These are phyloP conservation scores for Emmonsiellopsis sp. DNA, from an alignment of 2,329 filamentous ascomycete species.

Conservation along the genomic window DNA sequence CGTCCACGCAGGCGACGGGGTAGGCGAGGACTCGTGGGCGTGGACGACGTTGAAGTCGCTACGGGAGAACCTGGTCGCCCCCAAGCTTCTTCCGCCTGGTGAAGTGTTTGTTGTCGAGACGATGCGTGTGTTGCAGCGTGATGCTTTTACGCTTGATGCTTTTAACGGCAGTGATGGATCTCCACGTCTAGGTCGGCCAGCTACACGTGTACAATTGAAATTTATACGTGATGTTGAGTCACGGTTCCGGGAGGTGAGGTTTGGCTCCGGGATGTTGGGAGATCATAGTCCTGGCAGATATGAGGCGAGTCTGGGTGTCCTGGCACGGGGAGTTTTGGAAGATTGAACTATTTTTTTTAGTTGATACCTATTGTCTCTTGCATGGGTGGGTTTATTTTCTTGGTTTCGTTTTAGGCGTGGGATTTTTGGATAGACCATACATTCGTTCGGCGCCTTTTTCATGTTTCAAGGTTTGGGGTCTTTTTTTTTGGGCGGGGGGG, in stretches of 20 bases:
- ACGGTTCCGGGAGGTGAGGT: slow-evolving; percentile 59
- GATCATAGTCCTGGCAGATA: slow-evolving; percentile 70
- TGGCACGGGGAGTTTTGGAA: slow-evolving; percentile 40
- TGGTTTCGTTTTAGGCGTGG: not conserved
- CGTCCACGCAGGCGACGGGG: slow-evolving; percentile 36
- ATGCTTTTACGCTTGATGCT: slow-evolving; percentile 47
- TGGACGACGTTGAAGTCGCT: slow-evolving; percentile 57
- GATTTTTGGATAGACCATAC: not conserved
- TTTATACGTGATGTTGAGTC: slow-evolving; percentile 63
- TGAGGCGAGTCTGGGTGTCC: slow-evolving; percentile 56
- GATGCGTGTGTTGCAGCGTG: slow-evolving; percentile 55
- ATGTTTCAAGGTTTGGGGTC: no score
- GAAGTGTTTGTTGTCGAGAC: slow-evolving; percentile 67
- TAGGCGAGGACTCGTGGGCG: slow-evolving; percentile 60
- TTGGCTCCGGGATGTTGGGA: slow-evolving; percentile 63
- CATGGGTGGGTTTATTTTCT: not conserved
- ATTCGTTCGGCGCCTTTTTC: no score
- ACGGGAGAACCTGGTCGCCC: slow-evolving; percentile 56
- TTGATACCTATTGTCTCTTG: not conserved
- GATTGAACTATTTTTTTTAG: slow-evolving; percentile 17
- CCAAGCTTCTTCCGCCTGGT: slow-evolving; percentile 64
- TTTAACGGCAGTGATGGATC: slow-evolving; percentile 30
- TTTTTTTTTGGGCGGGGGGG: no score
- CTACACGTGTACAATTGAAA: slow-evolving; percentile 58
- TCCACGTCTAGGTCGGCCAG: slow-evolving; percentile 50